phyloP scores from a whole-genome alignment of 1,284 basidiomycete genomes.

The Boletellus sp. region DNA sequence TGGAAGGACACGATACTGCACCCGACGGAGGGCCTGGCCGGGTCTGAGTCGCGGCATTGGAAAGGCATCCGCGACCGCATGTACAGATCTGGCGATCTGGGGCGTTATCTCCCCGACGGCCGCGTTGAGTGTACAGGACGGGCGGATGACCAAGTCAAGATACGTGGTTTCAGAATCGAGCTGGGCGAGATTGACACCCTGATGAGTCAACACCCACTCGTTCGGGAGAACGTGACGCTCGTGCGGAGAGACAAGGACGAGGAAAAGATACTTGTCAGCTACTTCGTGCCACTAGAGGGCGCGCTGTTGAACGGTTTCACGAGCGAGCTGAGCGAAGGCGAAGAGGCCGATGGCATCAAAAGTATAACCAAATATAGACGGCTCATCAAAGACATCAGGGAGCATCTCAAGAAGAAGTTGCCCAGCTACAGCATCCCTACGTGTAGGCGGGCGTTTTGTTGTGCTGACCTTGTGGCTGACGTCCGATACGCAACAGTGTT shows the following conservation, averaged over 20 bases:
- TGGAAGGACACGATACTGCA: conserved; percentile 71
- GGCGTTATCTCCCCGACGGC: conserved; percentile 91
- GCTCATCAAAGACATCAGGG: conserved; percentile 91
- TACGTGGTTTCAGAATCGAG: conserved; percentile 98
- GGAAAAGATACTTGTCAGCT: conserved; percentile 97
- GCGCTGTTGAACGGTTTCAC: conserved; percentile 70
- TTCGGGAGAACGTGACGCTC: conserved; percentile 96
- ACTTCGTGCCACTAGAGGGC: conserved; percentile 91
- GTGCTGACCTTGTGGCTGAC: conserved; percentile 9
- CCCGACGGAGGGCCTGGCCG: conserved; percentile 52
- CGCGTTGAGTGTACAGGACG: conserved; percentile 96
- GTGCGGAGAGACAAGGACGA: conserved; percentile 98
- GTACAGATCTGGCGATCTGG: conserved; percentile 97
- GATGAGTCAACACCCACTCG: conserved; percentile 88
- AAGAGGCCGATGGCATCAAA: conserved; percentile 56
- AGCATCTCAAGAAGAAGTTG: conserved; percentile 95
- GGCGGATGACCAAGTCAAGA: conserved; percentile 99
- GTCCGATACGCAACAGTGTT: conserved; percentile 58
- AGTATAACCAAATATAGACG: conserved; percentile 82
- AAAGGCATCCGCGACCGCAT: conserved; percentile 97
- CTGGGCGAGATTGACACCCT: conserved; percentile 98
- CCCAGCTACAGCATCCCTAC: conserved; percentile 92
- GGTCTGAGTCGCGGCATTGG: conserved; percentile 80
- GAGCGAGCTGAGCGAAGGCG: conserved; percentile 65
- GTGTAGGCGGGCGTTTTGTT: conserved; percentile 49